Conservation (phyloP, 495 filamentous ascomycete genomes). For the Tuber microsphaerosporum region DNA sequence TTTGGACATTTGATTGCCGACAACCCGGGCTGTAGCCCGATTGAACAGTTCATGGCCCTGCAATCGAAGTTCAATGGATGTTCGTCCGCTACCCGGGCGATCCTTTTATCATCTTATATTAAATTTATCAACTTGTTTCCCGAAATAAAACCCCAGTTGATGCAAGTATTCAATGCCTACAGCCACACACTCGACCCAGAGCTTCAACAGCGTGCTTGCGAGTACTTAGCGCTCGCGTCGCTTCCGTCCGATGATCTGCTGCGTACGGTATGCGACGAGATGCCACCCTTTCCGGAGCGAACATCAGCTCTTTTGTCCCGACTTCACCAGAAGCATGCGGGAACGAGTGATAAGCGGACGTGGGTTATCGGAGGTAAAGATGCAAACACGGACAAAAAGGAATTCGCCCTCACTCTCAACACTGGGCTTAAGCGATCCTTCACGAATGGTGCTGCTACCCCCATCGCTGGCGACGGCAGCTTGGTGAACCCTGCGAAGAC, state of each 20-base stretch:
- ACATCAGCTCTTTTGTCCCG: constrained; percentile 85
- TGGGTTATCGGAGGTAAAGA: constrained; percentile 95
- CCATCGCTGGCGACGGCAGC: constrained; percentile 53
- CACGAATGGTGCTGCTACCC: constrained; percentile 43
- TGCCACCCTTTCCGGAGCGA: constrained; percentile 96
- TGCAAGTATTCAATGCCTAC: constrained; percentile 83
- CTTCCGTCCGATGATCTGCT: constrained; percentile 85
- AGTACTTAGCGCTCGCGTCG: constrained; percentile 82
- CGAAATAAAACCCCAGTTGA: constrained; percentile 91
- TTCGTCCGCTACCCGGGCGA: constrained; percentile 81
- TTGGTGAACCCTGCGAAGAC: constrained; percentile 44
- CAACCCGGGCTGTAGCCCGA: constrained; percentile 82
- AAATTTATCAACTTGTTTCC: constrained; percentile 99
- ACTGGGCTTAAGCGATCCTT: constrained; percentile 81
- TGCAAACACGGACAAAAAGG: constrained; percentile 72
- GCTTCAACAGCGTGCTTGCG: constrained; percentile 90
- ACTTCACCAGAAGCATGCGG: constrained; percentile 85
- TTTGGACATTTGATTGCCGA: constrained; percentile 99
- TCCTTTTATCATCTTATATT: constrained; percentile 88
- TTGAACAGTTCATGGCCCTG: constrained; percentile 93
- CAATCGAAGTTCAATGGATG: constrained; percentile 83
- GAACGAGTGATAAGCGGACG: constrained; percentile 84
- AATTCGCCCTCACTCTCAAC: constrained; percentile 73
- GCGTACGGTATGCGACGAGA: constrained; percentile 94
- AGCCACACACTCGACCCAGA: constrained; percentile 94